Percentiles rank a stretch among this genome's conserved stretches.
Conservation (phyloP, 2,329 filamentous ascomycete genomes). For the Neurospora crassa region DNA sequence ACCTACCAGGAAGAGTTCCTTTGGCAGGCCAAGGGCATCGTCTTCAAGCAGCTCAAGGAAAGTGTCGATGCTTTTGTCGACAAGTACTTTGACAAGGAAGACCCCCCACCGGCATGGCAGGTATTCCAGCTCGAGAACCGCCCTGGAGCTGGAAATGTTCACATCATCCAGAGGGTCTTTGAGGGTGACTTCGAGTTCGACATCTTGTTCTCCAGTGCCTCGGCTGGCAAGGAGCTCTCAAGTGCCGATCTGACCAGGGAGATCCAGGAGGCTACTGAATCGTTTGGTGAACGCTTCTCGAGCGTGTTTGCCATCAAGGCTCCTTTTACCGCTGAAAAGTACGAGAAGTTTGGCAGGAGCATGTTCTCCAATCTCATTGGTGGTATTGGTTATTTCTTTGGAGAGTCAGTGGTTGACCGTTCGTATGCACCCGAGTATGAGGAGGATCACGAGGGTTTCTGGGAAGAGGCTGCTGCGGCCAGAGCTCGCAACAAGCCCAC, state of each 20-base stretch:
- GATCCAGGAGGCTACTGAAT: slow-evolving; percentile 54
- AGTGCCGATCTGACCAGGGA: slow-evolving; percentile 59
- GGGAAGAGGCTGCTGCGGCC: slow-evolving; percentile 81
- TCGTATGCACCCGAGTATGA: slow-evolving; percentile 90
- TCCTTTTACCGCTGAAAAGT: slow-evolving; percentile 66
- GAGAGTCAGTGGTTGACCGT: slow-evolving; percentile 77
- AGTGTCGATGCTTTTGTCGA: slow-evolving; percentile 40
- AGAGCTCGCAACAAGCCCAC: slow-evolving; percentile 57
- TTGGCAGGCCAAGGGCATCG: slow-evolving; percentile 54
- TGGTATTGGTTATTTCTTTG: slow-evolving; percentile 92
- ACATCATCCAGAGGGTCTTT: slow-evolving; percentile 86
- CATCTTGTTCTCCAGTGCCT: slow-evolving; percentile 76
- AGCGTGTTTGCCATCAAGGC: slow-evolving; percentile 62
- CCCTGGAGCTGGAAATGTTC: slow-evolving; percentile 66
- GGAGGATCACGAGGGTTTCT: slow-evolving; percentile 91
- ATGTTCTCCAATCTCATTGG: slow-evolving; percentile 93
- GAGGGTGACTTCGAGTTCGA: slow-evolving; percentile 89
- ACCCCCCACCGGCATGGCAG: slow-evolving; percentile 73
- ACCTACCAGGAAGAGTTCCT: slow-evolving; percentile 50
- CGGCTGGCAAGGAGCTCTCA: slow-evolving; percentile 45
- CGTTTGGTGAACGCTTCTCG: slow-evolving; percentile 67
- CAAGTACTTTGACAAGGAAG: slow-evolving; percentile 39
- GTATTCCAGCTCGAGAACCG: slow-evolving; percentile 68
- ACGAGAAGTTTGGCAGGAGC: slow-evolving; percentile 71
- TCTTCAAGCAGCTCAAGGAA: slow-evolving; percentile 45